These are phyloP conservation scores for Saccharomyces pastorianus DNA, from an alignment of 1,139 yeast genomes.

Conservation along the genomic window DNA sequence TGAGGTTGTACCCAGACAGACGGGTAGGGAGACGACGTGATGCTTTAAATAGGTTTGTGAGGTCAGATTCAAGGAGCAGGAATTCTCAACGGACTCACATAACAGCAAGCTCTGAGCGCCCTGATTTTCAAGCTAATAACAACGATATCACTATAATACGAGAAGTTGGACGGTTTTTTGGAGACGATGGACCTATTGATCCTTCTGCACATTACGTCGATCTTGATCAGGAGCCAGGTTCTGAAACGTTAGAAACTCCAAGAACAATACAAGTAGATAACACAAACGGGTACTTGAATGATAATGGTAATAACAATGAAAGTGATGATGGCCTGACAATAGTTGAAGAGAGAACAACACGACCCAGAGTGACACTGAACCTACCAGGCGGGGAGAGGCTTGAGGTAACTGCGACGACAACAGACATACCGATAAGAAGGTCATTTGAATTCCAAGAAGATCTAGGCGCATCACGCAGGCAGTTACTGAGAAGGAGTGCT, in stretches of 20 bases:
- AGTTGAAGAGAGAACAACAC: constrained; percentile 22
- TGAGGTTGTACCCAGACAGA: constrained; percentile 14
- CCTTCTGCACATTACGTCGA: constrained; percentile 21
- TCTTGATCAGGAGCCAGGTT: constrained; percentile 16
- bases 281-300: not conserved
- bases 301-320: constrained; percentile 6
- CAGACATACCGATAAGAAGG: constrained; percentile 23
- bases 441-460: constrained; percentile 23
- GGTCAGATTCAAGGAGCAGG: constrained; percentile 7
- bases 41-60: constrained; percentile 16
- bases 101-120: constrained; percentile 1
- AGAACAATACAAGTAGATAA: not conserved
- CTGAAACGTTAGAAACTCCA: not conserved
- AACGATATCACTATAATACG: constrained; percentile 22
- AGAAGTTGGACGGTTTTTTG: constrained; percentile 12
- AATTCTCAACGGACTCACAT: not conserved
- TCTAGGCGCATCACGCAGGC: constrained; percentile 14
- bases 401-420: constrained; percentile 17
- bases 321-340: constrained; percentile 25
- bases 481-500: constrained; percentile 17
- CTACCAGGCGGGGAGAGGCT: constrained; percentile 27
- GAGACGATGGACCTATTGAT: constrained; percentile 14
- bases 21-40: constrained; percentile 17
- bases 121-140: constrained; percentile 7
- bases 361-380: constrained; percentile 18